Conservation (phyloP, 306 rosid species). For the Medicago lupulina region DNA sequence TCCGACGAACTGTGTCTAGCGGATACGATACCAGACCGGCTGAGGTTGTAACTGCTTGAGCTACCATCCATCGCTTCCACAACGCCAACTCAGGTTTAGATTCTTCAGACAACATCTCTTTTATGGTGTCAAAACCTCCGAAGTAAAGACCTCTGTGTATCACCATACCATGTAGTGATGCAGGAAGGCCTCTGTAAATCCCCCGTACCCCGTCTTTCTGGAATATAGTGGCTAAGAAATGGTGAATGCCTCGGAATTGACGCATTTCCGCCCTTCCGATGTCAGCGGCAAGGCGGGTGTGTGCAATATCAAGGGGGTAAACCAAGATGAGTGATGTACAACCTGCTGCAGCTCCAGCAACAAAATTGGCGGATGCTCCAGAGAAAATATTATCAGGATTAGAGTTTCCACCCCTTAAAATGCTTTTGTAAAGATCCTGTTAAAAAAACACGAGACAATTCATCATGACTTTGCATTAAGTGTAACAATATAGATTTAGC, state of each 20-base stretch:
- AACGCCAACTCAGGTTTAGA: slow-evolving; percentile 60
- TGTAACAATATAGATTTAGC: slow-evolving; percentile 12
- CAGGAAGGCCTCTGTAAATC: slow-evolving; percentile 90
- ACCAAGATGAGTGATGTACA: slow-evolving; percentile 81
- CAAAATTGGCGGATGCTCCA: slow-evolving; percentile 82
- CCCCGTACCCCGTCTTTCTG: slow-evolving; percentile 75
- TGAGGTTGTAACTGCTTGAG: slow-evolving; percentile 92
- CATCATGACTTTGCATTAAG: slow-evolving; percentile 28
- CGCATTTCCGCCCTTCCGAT: slow-evolving; percentile 73
- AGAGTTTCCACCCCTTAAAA: slow-evolving; percentile 64
- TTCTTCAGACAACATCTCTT: slow-evolving; percentile 65
- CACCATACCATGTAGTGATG: slow-evolving; percentile 92
- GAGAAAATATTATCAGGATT: slow-evolving; percentile 53
- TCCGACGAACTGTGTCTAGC: slow-evolving; percentile 86
- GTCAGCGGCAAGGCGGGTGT: slow-evolving; percentile 97
- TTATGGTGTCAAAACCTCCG: slow-evolving; percentile 92
- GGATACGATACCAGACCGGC: slow-evolving; percentile 93
- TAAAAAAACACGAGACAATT: slow-evolving; percentile 1
- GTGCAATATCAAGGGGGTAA: slow-evolving; percentile 95
- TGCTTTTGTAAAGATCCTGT: slow-evolving; percentile 89
- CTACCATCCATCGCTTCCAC: slow-evolving; percentile 90
- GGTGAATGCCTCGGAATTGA: slow-evolving; percentile 87
- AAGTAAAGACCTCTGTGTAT: slow-evolving; percentile 91
- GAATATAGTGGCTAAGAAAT: slow-evolving; percentile 71
- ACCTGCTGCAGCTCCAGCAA: slow-evolving; percentile 92